Conservation (phyloP, 2,329 filamentous ascomycete genomes). For the Ascochyta fabae region DNA sequence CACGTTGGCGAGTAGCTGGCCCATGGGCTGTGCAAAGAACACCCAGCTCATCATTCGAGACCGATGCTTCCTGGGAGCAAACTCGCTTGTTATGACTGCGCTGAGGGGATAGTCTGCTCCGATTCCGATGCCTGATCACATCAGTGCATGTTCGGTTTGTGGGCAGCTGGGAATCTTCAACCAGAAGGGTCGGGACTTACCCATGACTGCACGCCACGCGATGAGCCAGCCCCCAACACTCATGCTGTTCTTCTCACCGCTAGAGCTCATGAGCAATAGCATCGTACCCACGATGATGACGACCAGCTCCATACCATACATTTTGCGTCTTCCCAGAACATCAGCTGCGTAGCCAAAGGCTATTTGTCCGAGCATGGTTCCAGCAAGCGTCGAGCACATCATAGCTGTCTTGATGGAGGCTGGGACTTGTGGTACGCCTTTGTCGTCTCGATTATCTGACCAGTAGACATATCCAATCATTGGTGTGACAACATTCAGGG, state of each 20-base stretch:
- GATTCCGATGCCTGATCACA: conserved; percentile 40
- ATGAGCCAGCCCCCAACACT: conserved; percentile 49
- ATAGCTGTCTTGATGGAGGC: conserved; percentile 46
- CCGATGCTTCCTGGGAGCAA: conserved; percentile 46
- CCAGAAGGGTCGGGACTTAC: conserved; percentile 19
- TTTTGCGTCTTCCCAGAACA: conserved; percentile 45
- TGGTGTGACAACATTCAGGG: conserved; percentile 50
- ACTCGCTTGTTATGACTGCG: conserved; percentile 50
- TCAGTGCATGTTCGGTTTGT: background rate
- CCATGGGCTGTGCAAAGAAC: conserved; percentile 53
- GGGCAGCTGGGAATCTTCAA: too few relatives aligned
- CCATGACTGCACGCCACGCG: conserved; percentile 50
- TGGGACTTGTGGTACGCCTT: conserved; percentile 34
- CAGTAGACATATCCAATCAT: conserved; percentile 51
- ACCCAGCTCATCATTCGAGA: conserved; percentile 52
- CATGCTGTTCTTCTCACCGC: conserved; percentile 45
- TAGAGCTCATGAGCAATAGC: conserved; percentile 48
- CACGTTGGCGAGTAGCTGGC: conserved; percentile 45
- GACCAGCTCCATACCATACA: conserved; percentile 51
- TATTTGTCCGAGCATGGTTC: conserved; percentile 49
- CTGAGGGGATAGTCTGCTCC: conserved; percentile 48
- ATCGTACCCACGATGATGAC: conserved; percentile 51
- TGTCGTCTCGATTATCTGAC: conserved; percentile 28
- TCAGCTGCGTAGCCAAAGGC: conserved; percentile 50
- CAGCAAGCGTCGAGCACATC: conserved; percentile 48